Conservation (phyloP, 1,284 basidiomycete genomes). For the Ustilago nuda region DNA sequence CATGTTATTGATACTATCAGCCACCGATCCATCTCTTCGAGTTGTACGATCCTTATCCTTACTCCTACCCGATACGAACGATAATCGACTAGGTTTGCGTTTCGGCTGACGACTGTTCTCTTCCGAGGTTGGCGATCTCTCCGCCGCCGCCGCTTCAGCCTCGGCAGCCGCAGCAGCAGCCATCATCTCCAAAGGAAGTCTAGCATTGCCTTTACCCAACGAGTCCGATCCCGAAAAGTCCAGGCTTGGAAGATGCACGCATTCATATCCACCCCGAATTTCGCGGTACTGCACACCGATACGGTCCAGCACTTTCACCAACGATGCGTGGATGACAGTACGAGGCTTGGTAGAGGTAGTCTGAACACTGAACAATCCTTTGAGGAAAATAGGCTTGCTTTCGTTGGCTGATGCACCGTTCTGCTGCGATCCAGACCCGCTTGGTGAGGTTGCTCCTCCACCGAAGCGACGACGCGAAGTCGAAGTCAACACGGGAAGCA, state of each 20-base stretch:
- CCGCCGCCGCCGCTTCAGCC: conserved; percentile 27
- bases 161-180: conserved; percentile 27
- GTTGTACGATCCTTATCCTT: conserved; percentile 43
- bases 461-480: conserved; percentile 39
- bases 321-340: conserved; percentile 82
- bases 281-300: conserved; percentile 95
- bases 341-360: conserved; percentile 94
- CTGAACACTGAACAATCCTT: conserved; percentile 76
- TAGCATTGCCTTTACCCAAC: conserved; percentile 55
- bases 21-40: conserved; percentile 25
- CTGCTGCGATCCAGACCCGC: conserved; percentile 7
- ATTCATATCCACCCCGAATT: conserved; percentile 91
- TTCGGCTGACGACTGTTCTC: conserved; percentile 33
- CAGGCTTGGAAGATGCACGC: conserved; percentile 92
- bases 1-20: conserved; percentile 28
- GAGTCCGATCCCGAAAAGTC: conserved; percentile 71
- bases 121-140: conserved; percentile 20
- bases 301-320: conserved; percentile 86
- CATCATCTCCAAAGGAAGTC: conserved; percentile 50
- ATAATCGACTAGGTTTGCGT: conserved; percentile 56
- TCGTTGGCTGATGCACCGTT: conserved; percentile 22
- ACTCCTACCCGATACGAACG: conserved; percentile 48
- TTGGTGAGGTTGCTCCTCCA: conserved; percentile 14
- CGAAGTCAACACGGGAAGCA: conserved; percentile 33
- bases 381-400: conserved; percentile 68